Evolutionary conservation across 257 asterid genomes (phyloP).

Genomic region (Nemophila menziesii): DNA sequence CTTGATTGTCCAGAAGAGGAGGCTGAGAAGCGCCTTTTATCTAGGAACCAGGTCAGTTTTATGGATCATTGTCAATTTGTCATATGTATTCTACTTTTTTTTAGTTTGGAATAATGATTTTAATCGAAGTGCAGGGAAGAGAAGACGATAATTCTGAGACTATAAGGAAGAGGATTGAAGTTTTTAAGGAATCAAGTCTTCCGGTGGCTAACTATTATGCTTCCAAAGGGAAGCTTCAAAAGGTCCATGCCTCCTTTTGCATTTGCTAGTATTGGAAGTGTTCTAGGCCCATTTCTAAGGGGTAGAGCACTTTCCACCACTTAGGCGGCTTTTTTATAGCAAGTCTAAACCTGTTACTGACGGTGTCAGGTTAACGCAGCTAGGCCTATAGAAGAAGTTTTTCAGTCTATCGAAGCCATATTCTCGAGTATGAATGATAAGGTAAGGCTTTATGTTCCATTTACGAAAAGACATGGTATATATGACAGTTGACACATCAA

Average conservation of each 20-base stretch:
- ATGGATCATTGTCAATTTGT: neutral
- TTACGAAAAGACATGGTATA: too few species aligned
- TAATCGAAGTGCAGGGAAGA: conserved; percentile 22
- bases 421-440: conserved; percentile 30
- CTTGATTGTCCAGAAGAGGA: conserved; percentile 36
- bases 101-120: neutral
- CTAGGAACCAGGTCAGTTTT: conserved; percentile 23
- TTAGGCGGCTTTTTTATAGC: neutral
- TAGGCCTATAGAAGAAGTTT: conserved; percentile 59
- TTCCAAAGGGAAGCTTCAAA: conserved; percentile 63
- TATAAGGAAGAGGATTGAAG: conserved; percentile 36
- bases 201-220: conserved; percentile 41
- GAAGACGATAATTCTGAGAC: conserved; percentile 41
- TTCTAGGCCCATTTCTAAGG: neutral
- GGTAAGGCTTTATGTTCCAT: conserved; percentile 22
- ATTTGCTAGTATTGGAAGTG: neutral
- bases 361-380: conserved; percentile 54
- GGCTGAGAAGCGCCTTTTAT: conserved; percentile 36
- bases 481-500: too few species aligned
- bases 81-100: neutral
- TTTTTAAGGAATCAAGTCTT: conserved; percentile 35
- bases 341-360: conserved; percentile 3
- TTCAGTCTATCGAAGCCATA: conserved; percentile 57
- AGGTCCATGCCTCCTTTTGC: conserved; percentile 27
- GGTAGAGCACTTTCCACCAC: neutral